Evolutionary conservation across 106 monocot species (phyloP).

Genomic region (Allium sativum): DNA sequence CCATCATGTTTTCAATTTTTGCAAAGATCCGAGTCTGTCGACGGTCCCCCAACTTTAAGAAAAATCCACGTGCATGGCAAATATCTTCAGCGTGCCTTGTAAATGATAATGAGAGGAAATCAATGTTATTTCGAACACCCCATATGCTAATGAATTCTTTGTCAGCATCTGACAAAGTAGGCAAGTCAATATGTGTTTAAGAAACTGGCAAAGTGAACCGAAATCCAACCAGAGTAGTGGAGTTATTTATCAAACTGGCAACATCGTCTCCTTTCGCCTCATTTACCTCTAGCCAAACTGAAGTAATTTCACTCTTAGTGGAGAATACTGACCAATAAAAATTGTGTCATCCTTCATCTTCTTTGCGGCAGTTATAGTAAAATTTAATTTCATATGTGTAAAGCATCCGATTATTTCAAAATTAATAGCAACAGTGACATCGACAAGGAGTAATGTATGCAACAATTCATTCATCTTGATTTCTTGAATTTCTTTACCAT

Average conservation of each 20-base stretch:
- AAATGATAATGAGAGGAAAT: no score
- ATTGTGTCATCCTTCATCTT: constrained; percentile 79
- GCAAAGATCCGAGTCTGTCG: constrained; percentile 74
- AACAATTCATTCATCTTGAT: no score
- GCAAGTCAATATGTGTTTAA: constrained; percentile 68
- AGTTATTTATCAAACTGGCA: constrained; percentile 72
- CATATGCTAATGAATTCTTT: constrained; percentile 32
- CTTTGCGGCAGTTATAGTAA: no score
- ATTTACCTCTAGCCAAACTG: constrained; percentile 79
- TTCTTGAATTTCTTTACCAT: no score
- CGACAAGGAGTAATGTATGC: no score
- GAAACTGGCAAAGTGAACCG: constrained; percentile 74
- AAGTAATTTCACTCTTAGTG: constrained; percentile 89
- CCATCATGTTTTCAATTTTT: constrained; percentile 77
- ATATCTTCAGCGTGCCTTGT: no score
- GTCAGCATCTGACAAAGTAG: constrained; percentile 78
- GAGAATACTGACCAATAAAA: constrained; percentile 89
- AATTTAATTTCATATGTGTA: no score
- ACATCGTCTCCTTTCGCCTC: constrained; percentile 76
- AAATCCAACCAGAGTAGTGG: constrained; percentile 69
- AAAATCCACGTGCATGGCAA: constrained; percentile 53
- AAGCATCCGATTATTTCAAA: no score
- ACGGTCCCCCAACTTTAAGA: constrained; percentile 65
- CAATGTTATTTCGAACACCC: no score
- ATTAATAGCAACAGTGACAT: no score